Evolutionary conservation across 331 rosid genomes (phyloP).

Genomic region (Stylosanthes scabra): DNA sequence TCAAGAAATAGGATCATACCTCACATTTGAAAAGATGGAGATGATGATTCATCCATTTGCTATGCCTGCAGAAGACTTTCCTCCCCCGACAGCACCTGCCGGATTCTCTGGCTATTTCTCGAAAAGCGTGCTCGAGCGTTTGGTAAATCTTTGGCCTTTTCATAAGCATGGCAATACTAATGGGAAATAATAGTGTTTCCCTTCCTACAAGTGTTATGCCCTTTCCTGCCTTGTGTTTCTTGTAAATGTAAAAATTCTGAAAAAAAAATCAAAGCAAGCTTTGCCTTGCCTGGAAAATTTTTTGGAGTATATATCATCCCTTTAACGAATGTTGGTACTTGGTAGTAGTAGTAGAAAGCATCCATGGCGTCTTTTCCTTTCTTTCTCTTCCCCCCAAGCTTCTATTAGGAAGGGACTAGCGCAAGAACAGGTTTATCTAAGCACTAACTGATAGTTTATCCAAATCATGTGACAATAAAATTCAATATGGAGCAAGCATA

Average conservation of each 20-base stretch:
- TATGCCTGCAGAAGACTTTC: conserved; percentile 98
- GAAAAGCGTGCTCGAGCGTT: conserved; percentile 89
- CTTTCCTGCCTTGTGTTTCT: conserved; percentile 32
- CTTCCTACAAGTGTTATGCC: background rate
- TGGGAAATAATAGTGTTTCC: conserved; percentile 44
- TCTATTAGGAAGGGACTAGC: too few relatives aligned
- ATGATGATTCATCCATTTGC: conserved; percentile 87
- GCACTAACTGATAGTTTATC: too few relatives aligned
- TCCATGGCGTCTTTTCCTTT: background rate
- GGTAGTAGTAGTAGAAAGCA: background rate
- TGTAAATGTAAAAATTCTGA: conserved; percentile 18
- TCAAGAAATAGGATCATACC: conserved; percentile 89
- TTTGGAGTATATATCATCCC: conserved; percentile 15
- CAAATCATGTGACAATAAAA: too few relatives aligned
- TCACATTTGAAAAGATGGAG: conserved; percentile 86
- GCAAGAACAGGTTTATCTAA: too few relatives aligned
- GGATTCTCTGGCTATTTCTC: conserved; percentile 94
- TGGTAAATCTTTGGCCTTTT: conserved; percentile 97
- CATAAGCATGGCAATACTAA: conserved; percentile 68
- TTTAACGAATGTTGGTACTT: conserved; percentile 2
- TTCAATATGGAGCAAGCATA: too few relatives aligned
- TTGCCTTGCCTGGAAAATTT: conserved; percentile 12
- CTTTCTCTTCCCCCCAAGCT: too few relatives aligned
- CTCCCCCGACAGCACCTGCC: conserved; percentile 83
- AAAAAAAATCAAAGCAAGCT: conserved; percentile 35